phyloP scores from a whole-genome alignment of 768 basidiomycete species.

The Leccinum pellstonianum region DNA sequence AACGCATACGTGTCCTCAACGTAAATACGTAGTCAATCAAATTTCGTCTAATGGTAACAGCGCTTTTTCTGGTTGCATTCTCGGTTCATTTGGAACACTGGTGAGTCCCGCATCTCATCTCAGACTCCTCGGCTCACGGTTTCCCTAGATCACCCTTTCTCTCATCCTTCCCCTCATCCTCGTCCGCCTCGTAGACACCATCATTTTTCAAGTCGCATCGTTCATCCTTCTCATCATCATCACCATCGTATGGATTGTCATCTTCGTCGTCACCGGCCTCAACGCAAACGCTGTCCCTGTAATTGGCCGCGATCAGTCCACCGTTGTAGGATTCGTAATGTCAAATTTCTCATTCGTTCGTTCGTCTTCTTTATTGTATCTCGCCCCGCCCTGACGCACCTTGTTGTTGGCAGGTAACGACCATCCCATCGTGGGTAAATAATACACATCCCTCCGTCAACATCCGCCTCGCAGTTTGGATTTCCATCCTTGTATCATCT shows the following conservation, averaged over 20 bases:
- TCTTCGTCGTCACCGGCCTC: slow-evolving; percentile 17
- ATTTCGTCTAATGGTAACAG: slow-evolving; percentile 8
- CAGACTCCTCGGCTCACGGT: background rate
- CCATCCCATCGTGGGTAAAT: slow-evolving; percentile 28
- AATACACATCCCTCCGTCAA: slow-evolving; percentile 24
- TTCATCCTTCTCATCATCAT: slow-evolving; percentile 23
- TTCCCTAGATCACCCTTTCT: slow-evolving; percentile 16
- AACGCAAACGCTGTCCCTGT: slow-evolving; percentile 8
- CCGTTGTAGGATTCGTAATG: slow-evolving; percentile 24
- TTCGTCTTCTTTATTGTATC: background rate
- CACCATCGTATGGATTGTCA: slow-evolving; percentile 18
- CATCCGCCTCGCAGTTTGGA: slow-evolving; percentile 22
- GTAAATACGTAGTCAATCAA: slow-evolving; percentile 8
- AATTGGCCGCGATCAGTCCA: slow-evolving; percentile 20
- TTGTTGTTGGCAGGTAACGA: slow-evolving; percentile 16
- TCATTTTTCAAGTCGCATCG: slow-evolving; percentile 25
- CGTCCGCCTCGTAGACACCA: slow-evolving; percentile 24
- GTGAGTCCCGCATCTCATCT: slow-evolving; percentile 1
- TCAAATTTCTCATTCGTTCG: slow-evolving; percentile 28
- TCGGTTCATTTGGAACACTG: slow-evolving; percentile 24
- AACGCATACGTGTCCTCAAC: background rate
- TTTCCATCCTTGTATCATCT: slow-evolving; percentile 23
- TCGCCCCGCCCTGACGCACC: background rate
- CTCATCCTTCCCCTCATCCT: slow-evolving; percentile 25
- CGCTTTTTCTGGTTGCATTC: slow-evolving; percentile 23